Conservation (phyloP, 2,329 filamentous ascomycete species). For the Emericellopsis cladophorae region DNA sequence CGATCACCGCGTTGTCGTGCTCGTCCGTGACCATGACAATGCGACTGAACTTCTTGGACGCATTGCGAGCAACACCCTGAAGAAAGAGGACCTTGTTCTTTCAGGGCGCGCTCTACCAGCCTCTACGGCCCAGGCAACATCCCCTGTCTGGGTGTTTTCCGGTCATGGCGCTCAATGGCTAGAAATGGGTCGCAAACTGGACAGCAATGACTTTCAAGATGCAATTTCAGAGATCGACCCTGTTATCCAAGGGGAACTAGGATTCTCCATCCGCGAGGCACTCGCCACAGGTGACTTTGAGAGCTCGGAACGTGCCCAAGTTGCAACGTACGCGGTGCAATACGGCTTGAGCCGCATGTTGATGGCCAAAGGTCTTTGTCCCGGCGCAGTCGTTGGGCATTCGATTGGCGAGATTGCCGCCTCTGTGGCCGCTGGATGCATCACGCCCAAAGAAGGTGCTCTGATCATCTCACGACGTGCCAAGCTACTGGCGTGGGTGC, state of each 20-base stretch:
- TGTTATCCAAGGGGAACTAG: slow-evolving; percentile 1
- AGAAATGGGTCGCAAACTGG: slow-evolving; percentile 2
- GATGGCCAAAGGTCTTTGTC: neutral
- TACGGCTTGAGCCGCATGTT: slow-evolving; percentile 2
- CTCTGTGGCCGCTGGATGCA: slow-evolving; percentile 3
- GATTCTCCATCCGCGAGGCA: neutral
- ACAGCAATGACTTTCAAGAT: slow-evolving; percentile 1
- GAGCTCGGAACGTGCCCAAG: slow-evolving; percentile 2
- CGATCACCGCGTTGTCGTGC: neutral
- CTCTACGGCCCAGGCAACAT: neutral
- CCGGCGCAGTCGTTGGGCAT: slow-evolving; percentile 5
- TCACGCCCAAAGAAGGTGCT: slow-evolving; percentile 4
- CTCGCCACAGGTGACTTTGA: slow-evolving; percentile 2
- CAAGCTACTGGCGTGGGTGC: slow-evolving; percentile 1
- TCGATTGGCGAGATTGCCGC: slow-evolving; percentile 5
- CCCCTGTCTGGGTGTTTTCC: slow-evolving; percentile 4
- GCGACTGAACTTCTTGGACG: neutral
- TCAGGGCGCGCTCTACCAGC: neutral
- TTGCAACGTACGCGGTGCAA: slow-evolving; percentile 4
- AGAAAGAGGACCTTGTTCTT: neutral
- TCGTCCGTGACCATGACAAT: neutral
- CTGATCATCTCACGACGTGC: slow-evolving; percentile 2
- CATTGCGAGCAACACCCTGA: neutral
- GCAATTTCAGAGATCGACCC: slow-evolving; percentile 2
- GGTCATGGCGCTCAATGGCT: slow-evolving; percentile 4